These are phyloP conservation scores for Syncephalastrum racemosum DNA, from an alignment of 371 early-diverging fungal genomes.

Conservation along the genomic window DNA sequence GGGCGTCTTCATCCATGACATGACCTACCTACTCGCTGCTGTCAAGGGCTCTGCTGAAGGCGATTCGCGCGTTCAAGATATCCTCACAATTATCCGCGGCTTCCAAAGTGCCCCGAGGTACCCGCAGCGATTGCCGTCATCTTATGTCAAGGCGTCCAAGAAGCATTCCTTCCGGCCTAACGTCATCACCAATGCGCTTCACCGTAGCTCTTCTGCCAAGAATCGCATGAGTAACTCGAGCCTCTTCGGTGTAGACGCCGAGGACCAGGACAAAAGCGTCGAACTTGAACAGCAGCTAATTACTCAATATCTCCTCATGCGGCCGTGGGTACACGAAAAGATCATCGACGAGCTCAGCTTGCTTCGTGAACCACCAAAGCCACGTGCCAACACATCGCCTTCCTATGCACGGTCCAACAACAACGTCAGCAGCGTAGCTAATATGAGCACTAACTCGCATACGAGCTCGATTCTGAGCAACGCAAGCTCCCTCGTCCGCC, in stretches of 20 bases:
- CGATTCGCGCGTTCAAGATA: slow-evolving; percentile 51
- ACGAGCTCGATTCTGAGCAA: slow-evolving; percentile 22
- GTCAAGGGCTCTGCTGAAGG: slow-evolving; percentile 45
- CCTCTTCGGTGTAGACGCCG: slow-evolving; percentile 27
- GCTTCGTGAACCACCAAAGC: slow-evolving; percentile 63
- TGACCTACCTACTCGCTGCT: slow-evolving; percentile 67
- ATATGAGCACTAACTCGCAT: slow-evolving; percentile 8
- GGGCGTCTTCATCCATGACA: slow-evolving; percentile 73
- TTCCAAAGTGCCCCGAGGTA: slow-evolving; percentile 60
- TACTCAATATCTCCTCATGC: slow-evolving; percentile 68
- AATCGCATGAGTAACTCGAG: slow-evolving; percentile 28
- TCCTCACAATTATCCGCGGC: slow-evolving; percentile 41
- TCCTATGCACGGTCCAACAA: slow-evolving; percentile 15
- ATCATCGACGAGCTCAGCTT: slow-evolving; percentile 75
- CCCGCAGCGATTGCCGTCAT: slow-evolving; percentile 49
- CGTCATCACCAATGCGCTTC: slow-evolving; percentile 42
- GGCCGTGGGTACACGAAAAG: slow-evolving; percentile 63
- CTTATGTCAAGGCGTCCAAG: slow-evolving; percentile 47
- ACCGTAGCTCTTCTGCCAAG: slow-evolving; percentile 35
- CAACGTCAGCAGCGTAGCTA: slow-evolving; percentile 2
- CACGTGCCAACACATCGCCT: slow-evolving; percentile 13
- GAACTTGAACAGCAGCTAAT: slow-evolving; percentile 52
- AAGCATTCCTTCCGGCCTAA: slow-evolving; percentile 44
- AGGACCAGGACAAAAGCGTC: slow-evolving; percentile 27
- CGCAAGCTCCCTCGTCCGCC: slow-evolving; percentile 22